These are phyloP conservation scores for Kalmusia sp. DNA, from an alignment of 2,329 filamentous ascomycete genomes.

Conservation along the genomic window DNA sequence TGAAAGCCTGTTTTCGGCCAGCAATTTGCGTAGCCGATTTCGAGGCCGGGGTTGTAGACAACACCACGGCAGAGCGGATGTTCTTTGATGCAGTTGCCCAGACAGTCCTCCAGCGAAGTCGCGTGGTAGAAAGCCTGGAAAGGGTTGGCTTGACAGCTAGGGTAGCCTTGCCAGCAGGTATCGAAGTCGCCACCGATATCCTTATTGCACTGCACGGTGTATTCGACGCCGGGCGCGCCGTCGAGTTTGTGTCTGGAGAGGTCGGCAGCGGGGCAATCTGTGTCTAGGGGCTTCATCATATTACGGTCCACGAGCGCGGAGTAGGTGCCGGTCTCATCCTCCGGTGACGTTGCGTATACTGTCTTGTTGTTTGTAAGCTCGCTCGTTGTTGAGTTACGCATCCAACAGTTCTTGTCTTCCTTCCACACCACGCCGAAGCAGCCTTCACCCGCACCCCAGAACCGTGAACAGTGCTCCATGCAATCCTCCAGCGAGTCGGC, in stretches of 20 bases:
- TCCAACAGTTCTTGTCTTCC: constrained; percentile 30
- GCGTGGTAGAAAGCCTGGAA: constrained; percentile 38
- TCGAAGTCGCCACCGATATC: constrained; percentile 26
- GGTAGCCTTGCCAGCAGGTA: constrained; percentile 28
- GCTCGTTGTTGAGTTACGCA: constrained; percentile 32
- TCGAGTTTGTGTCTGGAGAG: constrained; percentile 27
- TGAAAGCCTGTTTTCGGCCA: constrained; percentile 32
- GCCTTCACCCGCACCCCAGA: constrained; percentile 35
- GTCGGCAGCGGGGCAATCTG: constrained; percentile 31
- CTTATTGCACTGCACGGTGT: constrained; percentile 38
- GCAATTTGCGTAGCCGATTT: constrained; percentile 44
- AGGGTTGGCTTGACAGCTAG: constrained; percentile 15
- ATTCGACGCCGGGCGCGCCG: constrained; percentile 28
- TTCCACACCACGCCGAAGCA: constrained; percentile 40
- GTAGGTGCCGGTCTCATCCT: constrained; percentile 16
- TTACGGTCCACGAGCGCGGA: constrained; percentile 28
- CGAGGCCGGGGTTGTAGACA: constrained; percentile 33
- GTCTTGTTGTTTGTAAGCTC: background rate
- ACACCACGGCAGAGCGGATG: constrained; percentile 40
- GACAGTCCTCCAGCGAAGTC: constrained; percentile 32
- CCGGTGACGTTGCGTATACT: constrained; percentile 11
- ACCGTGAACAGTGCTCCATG: constrained; percentile 42
- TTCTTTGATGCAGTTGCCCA: constrained; percentile 33
- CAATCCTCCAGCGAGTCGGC: constrained; percentile 30
- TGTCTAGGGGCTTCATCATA: constrained; percentile 26